Evolutionary conservation across 371 early-diverging fungal genomes (phyloP), one percentile per base, ranked within the genome.

Genomic region (Gilbertella persicaria): DNA sequence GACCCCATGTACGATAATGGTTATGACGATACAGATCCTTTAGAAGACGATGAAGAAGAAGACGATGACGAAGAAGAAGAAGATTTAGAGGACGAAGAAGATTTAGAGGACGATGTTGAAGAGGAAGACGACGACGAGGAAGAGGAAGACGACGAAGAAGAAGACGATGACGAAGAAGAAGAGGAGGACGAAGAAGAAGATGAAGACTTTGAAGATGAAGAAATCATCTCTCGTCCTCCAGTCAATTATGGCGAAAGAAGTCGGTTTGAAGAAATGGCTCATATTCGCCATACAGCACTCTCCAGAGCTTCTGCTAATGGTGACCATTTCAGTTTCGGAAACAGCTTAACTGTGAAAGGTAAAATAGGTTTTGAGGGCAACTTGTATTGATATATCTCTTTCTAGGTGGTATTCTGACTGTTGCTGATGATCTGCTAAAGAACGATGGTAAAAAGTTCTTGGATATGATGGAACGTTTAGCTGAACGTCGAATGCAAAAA

Each of bases 381-480:
- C n/a, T n/a, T 33, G 10, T 33, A 5, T 33, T 5, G 28, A 28
- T 28, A 28, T 28, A 28, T 21, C 39, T 40, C 16, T 35, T 29
- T 17, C 50, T 26, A 83, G 91, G 88, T 25, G 90, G 89, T 23
- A 85, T 88, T 45, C 76, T 93, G 48, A 91, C 93, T 3, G 90
- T 92, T 16, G 91, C 92, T 0, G 93, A 92, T 55, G 93, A 94
- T 66, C 81, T 94, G 35, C 78, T 95, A 26, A 91, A 94, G 42
- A 93, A 92, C 41, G 93, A 95, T 60, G 92, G 96, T 23, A 87
- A 86, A 60, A 94, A 93, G 67, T 94, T 96, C 55, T 72, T 96
- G 35, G 94, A 94, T 55, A 87, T 95, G 79, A 94, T 96, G 95
- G 95, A 95, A 62, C 85, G 88, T 13, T 73, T 96, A n/a, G 95